Percentiles rank a stretch among this genome's conserved stretches.
Conservation (phyloP, 768 basidiomycete genomes). For the Crepidotus variabilis region DNA sequence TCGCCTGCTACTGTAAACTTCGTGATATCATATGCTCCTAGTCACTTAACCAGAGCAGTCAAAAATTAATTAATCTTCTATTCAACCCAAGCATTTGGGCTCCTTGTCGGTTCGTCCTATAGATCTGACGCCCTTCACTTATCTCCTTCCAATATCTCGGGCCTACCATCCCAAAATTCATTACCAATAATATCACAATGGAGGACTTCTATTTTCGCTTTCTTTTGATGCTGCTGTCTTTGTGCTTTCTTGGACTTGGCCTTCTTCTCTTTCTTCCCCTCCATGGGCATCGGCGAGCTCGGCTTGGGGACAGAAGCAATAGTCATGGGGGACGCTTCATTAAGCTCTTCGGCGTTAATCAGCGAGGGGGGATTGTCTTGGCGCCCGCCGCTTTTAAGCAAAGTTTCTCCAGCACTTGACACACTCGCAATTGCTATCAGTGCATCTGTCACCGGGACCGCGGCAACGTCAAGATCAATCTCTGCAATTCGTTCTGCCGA, state of each 20-base stretch:
- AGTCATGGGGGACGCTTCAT: not conserved
- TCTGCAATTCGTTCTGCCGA: too few relatives aligned
- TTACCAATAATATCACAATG: conserved; percentile 86
- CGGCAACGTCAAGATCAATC: too few relatives aligned
- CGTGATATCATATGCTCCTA: too few relatives aligned
- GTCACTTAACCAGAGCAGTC: too few relatives aligned
- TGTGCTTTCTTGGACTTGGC: conserved; percentile 14
- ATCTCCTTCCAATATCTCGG: conserved; percentile 40
- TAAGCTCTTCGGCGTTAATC: not conserved
- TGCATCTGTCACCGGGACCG: too few relatives aligned
- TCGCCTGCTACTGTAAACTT: too few relatives aligned
- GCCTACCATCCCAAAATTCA: conserved; percentile 70
- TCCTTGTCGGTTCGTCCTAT: not conserved
- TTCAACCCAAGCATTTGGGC: too few relatives aligned
- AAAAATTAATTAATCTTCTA: too few relatives aligned
- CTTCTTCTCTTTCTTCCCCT: conserved; percentile 3
- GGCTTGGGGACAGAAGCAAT: not conserved
- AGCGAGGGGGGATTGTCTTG: too few relatives aligned
- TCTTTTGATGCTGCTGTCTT: conserved; percentile 24
- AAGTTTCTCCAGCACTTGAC: too few relatives aligned
- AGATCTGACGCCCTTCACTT: not conserved
- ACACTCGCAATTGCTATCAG: too few relatives aligned
- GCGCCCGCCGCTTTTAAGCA: too few relatives aligned
- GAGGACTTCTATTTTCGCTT: conserved; percentile 49
- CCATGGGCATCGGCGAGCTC: not conserved